Percentiles rank a stretch among this genome's conserved stretches.
Evolutionary conservation across 2,329 filamentous ascomycete species (phyloP).

Genomic region (Botrytis tulipae): DNA sequence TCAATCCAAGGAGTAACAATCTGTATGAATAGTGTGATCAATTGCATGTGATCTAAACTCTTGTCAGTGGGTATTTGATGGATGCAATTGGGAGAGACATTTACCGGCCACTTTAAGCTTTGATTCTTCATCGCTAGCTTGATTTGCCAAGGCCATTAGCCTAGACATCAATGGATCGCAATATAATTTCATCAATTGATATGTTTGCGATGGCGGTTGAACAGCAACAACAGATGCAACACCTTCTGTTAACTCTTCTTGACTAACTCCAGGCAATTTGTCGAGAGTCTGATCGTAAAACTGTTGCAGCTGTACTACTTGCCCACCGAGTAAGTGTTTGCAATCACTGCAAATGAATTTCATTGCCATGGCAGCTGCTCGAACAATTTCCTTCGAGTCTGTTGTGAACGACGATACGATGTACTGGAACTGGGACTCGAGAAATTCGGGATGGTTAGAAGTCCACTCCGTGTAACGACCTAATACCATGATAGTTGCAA

Average conservation of each 20-base stretch:
- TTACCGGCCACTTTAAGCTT: conserved; percentile 83
- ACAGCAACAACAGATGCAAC: conserved; percentile 88
- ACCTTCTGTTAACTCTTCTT: conserved; percentile 95
- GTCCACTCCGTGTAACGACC: conserved; percentile 99
- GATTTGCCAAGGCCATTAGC: conserved; percentile 82
- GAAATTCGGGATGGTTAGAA: conserved; percentile 83
- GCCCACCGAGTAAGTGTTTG: conserved; percentile 77
- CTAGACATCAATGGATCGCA: conserved; percentile 86
- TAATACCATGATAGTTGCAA: conserved; percentile 96
- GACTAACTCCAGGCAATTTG: conserved; percentile 78
- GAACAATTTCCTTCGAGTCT: conserved; percentile 83
- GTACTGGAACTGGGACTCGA: conserved; percentile 91
- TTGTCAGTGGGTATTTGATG: background rate
- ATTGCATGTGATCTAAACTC: conserved; percentile 73
- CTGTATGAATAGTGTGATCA: conserved; percentile 89
- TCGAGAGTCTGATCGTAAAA: conserved; percentile 92
- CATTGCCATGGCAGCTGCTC: conserved; percentile 88
- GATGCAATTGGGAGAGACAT: conserved; percentile 29
- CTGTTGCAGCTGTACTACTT: conserved; percentile 80
- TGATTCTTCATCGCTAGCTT: conserved; percentile 75
- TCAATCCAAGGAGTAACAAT: conserved; percentile 71
- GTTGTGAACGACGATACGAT: conserved; percentile 92
- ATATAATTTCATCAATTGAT: conserved; percentile 84
- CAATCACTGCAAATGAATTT: conserved; percentile 98
- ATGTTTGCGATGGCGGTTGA: conserved; percentile 76